Conservation (phyloP, 805 yeast genomes). For the Saccharomycopsis fodiens region DNA sequence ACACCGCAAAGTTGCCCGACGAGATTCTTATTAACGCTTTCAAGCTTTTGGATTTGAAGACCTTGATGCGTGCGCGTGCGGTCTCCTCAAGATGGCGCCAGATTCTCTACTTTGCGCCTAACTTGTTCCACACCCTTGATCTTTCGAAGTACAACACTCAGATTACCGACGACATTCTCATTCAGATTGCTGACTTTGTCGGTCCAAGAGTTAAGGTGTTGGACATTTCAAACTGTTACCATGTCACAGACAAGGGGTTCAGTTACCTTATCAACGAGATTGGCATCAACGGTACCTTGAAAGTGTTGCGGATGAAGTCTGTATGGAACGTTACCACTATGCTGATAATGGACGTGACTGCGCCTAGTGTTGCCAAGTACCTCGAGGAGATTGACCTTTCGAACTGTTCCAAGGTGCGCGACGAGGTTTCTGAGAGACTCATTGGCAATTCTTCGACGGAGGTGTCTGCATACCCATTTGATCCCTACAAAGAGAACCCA, state of each 20-base stretch:
- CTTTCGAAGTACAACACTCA: slow-evolving; percentile 55
- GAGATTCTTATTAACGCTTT: slow-evolving; percentile 47
- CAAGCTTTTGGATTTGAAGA: slow-evolving; percentile 44
- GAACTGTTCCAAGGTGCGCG: slow-evolving; percentile 67
- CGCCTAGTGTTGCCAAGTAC: slow-evolving; percentile 52
- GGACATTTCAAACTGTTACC: slow-evolving; percentile 67
- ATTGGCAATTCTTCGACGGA: slow-evolving; percentile 33
- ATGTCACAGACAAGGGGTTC: slow-evolving; percentile 70
- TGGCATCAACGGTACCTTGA: slow-evolving; percentile 56
- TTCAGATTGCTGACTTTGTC: slow-evolving; percentile 57
- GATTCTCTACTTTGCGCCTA: slow-evolving; percentile 48
- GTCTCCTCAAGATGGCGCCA: slow-evolving; percentile 67
- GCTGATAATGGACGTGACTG: slow-evolving; percentile 75
- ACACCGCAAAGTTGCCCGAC: slow-evolving; percentile 53
- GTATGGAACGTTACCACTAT: slow-evolving; percentile 75
- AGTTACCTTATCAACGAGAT: slow-evolving; percentile 62
- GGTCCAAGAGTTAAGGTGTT: slow-evolving; percentile 58
- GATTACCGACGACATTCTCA: slow-evolving; percentile 49
- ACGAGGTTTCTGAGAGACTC: slow-evolving; percentile 62
- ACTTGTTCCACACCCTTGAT: slow-evolving; percentile 44
- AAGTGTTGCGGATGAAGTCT: slow-evolving; percentile 50
- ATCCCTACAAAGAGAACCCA: background rate
- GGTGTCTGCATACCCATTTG: background rate
- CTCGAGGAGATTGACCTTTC: slow-evolving; percentile 57
- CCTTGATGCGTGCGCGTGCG: slow-evolving; percentile 49